Evolutionary conservation across 2,329 filamentous ascomycete species (phyloP).

Genomic region (Paraphaeosphaeria sporulosa): DNA sequence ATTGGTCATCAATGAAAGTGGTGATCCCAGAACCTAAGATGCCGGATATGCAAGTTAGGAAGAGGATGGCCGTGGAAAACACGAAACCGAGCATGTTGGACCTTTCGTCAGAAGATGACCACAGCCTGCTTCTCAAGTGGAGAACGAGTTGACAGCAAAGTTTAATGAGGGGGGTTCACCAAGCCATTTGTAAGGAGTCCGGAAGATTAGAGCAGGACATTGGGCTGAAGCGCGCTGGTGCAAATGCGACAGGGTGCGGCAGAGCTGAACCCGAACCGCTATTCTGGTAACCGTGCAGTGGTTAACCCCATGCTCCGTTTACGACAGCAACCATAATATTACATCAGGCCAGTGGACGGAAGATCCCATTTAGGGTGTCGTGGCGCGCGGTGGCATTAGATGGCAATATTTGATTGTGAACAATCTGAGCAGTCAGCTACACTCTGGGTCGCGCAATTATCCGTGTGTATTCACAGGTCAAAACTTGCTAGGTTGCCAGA

Average conservation of each 20-base stretch:
- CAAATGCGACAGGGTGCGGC: neutral
- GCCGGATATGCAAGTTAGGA: neutral
- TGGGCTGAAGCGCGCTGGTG: neutral
- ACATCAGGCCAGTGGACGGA: neutral
- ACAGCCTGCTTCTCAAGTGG: slow-evolving; percentile 11
- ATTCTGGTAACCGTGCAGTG: neutral
- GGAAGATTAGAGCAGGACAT: slow-evolving; percentile 8
- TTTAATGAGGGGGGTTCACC: slow-evolving; percentile 1
- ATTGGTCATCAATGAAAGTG: slow-evolving; percentile 22
- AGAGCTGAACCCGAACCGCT: neutral
- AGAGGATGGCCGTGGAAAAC: neutral
- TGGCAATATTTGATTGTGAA: neutral
- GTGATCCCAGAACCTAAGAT: slow-evolving; percentile 22
- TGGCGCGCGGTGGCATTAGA: neutral
- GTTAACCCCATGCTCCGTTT: neutral
- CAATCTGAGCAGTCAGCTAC: neutral
- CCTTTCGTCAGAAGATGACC: slow-evolving; percentile 4
- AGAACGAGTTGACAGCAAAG: slow-evolving; percentile 2
- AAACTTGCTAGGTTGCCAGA: neutral
- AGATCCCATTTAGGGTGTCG: neutral
- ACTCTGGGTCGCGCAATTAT: neutral
- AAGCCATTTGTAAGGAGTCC: slow-evolving; percentile 17
- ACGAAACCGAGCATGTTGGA: slow-evolving; percentile 13
- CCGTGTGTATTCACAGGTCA: neutral
- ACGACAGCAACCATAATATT: neutral